Base-by-base conservation (phyloP, 768 basidiomycete species). In the Gelatoporia subvermispora region DNA sequence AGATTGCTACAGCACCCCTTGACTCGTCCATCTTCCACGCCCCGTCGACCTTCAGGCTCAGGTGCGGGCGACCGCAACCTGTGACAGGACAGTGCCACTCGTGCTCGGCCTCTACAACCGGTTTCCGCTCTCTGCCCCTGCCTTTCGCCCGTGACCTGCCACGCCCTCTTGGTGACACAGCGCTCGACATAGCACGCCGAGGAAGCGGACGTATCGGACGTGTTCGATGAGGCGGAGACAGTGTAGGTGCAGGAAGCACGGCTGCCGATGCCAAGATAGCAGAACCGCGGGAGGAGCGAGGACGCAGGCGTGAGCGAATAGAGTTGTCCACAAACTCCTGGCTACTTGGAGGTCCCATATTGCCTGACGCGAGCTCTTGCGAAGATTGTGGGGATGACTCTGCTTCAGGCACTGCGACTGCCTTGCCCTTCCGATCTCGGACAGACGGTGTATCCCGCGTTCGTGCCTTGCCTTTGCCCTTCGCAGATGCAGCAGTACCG, bases 11-110 rank as follows among this genome's bases (percentile, higher is more conserved):
- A 10, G 65, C 67, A 20, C 72, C 71, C 43, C 62, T 58, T 36
- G 70, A 70, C 43, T 72, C 72, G 54, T 85, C 82, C 59, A 75
- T 77, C 34, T 65, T 70, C 85, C 85, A 89, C 48, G 66, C 69
- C 2, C 81, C 83, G 36, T 72, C 73, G 10, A 83, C 57, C 51
- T 76, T 72, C 28, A 84, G 72, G 53, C 84, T 86, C 10, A 68
- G 65, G 61, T 87, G 85, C 31, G 68, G 54, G 13, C 62, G 63
- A 9, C 66, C 74, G 58, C 86, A 89, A 1, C 72, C 72, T 2
- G 69, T 54, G 1, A 88, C 82, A 0, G 86, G 86, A 58, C 86
- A 89, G 15, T 39, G 55, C 83, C 83, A 89, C 57, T 77, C 71
- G 56, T 75, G 70, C 57, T 71, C 70, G 24, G 67, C 79, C 57